Evolutionary conservation across 176 grass and related monocot genomes (phyloP), one percentile per base, ranked within the genome.

Genomic region (Musa acuminata): DNA sequence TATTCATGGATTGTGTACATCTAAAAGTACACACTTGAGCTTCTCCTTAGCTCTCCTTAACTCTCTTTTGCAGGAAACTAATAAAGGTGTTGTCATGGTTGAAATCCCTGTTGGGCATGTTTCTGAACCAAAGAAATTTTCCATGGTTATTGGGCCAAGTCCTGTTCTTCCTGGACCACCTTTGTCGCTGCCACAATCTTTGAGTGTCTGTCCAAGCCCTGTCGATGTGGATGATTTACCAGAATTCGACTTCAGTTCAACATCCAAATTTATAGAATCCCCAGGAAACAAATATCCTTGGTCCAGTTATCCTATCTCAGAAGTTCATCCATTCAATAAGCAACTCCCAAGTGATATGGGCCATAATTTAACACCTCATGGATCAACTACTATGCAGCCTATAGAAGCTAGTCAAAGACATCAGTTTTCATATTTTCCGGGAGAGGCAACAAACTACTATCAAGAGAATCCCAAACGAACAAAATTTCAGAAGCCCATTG

Each of bases 181-280:
- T 24, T 53, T 16, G 50, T 49, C 27, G 27, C 19, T 57, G 5
- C 27, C 52, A 58, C 24, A 59, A 71, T n/a, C 53, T 49, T 9
- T 21, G 24, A 70, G 58, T 12, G 53, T 14, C 2, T 1, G 52
- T 79, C 25, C 51, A 49, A 35, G 26, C 13, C 25, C 52, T 55
- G 77, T 70, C 60, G 77, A 58, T 22, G 77, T 58, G 49, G 77
- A 79, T 17, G 77, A 79, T 67, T 27, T 79, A 57, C 77, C 77
- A 24, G 77, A 79, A 58, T 79, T 79, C 50, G 77, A 79, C 66
- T 79, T 79, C 27, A 71, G 51, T 70, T 66, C 64, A 50, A 52
- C 77, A 79, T 71, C 65, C 17, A 52, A 53, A 58, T 13, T 43
- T 53, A 14, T 21, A 21, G 14, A 48, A 22, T 57, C 14, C 11